Evolutionary conservation across 306 rosid genomes (phyloP).

Genomic region (Quercus suber): DNA sequence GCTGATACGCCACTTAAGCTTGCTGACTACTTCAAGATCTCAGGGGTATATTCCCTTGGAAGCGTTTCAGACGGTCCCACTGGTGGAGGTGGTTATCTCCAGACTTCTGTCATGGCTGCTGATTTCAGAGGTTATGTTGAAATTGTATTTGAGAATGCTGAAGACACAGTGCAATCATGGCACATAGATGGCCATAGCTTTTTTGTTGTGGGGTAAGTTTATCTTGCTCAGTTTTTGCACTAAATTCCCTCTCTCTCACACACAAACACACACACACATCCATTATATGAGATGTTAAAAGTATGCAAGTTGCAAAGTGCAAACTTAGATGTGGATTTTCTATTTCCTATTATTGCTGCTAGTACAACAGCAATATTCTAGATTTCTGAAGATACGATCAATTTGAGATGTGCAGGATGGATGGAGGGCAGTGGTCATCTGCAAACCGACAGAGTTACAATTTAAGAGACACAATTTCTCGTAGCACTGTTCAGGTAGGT

Average conservation of each 20-base stretch:
- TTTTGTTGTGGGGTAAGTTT: constrained; percentile 82
- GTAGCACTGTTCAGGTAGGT: constrained; percentile 74
- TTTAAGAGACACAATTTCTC: constrained; percentile 73
- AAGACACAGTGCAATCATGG: constrained; percentile 72
- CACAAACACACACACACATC: no score
- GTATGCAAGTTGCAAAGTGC: background rate
- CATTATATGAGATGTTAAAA: background rate
- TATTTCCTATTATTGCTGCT: background rate
- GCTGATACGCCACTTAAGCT: constrained; percentile 84
- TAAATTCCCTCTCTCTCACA: background rate
- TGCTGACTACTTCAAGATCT: constrained; percentile 79
- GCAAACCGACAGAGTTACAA: constrained; percentile 63
- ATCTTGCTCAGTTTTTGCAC: background rate
- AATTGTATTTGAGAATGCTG: constrained; percentile 72
- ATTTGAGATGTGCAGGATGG: constrained; percentile 55
- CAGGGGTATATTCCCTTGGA: constrained; percentile 65
- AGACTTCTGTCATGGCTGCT: constrained; percentile 76
- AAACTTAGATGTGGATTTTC: background rate
- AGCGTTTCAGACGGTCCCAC: constrained; percentile 60
- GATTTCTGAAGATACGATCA: background rate
- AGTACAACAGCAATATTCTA: background rate
- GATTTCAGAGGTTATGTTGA: constrained; percentile 64
- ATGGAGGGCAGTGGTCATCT: constrained; percentile 76
- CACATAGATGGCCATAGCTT: constrained; percentile 74
- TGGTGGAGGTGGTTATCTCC: constrained; percentile 59